phyloP scores from a whole-genome alignment of 768 basidiomycete genomes.

The Mycena indigotica region DNA sequence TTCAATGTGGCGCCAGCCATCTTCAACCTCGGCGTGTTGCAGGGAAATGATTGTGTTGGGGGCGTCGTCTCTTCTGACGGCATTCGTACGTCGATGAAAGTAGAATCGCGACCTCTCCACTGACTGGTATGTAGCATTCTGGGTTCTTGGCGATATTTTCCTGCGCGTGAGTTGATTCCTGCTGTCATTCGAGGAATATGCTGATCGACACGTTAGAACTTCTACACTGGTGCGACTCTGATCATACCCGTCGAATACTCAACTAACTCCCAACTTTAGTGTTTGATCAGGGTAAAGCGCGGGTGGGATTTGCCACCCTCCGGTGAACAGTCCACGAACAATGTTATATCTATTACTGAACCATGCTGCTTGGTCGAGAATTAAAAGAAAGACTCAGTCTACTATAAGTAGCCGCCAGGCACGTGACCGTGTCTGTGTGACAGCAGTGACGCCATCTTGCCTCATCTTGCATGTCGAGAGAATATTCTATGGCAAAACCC shows the following conservation, averaged over 20 bases:
- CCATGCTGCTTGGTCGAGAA: no score
- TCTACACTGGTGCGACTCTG: slow-evolving; percentile 12
- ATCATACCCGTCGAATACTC: neutral
- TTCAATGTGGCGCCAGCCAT: slow-evolving; percentile 14
- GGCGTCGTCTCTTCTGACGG: slow-evolving; percentile 3
- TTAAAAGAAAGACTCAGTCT: no score
- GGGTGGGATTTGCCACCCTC: slow-evolving; percentile 16
- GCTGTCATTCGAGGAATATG: neutral
- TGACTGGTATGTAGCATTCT: no score
- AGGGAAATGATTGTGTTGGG: slow-evolving; percentile 18
- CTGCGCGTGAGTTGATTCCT: slow-evolving; percentile 9
- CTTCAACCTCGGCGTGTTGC: slow-evolving; percentile 16
- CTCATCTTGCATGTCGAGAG: no score
- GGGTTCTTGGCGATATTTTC: slow-evolving; percentile 19
- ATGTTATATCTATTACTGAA: no score
- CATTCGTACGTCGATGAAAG: slow-evolving; percentile 6
- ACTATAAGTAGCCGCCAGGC: no score
- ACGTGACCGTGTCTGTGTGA: no score
- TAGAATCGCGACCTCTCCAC: neutral
- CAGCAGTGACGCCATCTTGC: no score
- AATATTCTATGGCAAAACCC: no score
- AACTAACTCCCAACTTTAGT: slow-evolving; percentile 4
- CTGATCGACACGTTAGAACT: slow-evolving; percentile 10
- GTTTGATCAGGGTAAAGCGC: slow-evolving; percentile 19
- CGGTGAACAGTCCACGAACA: slow-evolving; percentile 8